phyloP scores from a whole-genome alignment of 1,284 basidiomycete species.

The Ustilago bromivora region DNA sequence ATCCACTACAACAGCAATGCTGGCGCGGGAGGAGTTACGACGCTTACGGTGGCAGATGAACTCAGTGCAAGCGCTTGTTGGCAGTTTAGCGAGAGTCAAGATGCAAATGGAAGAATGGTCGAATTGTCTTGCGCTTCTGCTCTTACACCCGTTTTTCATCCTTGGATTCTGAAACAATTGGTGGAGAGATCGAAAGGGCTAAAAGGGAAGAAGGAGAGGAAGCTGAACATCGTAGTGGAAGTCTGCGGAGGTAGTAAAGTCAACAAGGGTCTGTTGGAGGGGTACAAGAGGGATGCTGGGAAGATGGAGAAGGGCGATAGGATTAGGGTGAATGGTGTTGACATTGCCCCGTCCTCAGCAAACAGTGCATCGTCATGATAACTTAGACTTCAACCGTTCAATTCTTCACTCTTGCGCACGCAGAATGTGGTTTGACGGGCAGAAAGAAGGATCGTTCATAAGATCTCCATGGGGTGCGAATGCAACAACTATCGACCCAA shows the following conservation, averaged over 20 bases:
- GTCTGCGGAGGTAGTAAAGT: slow-evolving; percentile 65
- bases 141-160: slow-evolving; percentile 53
- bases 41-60: slow-evolving; percentile 54
- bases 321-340: slow-evolving; percentile 24
- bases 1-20: slow-evolving; percentile 35
- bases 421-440: no score
- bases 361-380: no score
- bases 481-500: slow-evolving; percentile 42
- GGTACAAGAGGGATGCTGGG: slow-evolving; percentile 14
- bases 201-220: slow-evolving; percentile 8
- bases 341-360: slow-evolving; percentile 6
- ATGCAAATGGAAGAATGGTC: slow-evolving; percentile 38
- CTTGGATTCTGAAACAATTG: slow-evolving; percentile 34
- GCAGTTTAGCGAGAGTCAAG: slow-evolving; percentile 27
- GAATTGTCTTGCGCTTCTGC: slow-evolving; percentile 62
- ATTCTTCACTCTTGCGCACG: no score
- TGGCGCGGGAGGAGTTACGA: slow-evolving; percentile 13
- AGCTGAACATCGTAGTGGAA: slow-evolving; percentile 54
- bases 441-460: not conserved
- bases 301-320: slow-evolving; percentile 15
- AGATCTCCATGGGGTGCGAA: not conserved
- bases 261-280: slow-evolving; percentile 15
- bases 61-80: slow-evolving; percentile 50
- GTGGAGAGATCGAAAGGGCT: slow-evolving; percentile 10
- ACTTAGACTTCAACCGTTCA: no score